phyloP scores from a whole-genome alignment of 306 rosid genomes.

The Casuarina equisetifolia region DNA sequence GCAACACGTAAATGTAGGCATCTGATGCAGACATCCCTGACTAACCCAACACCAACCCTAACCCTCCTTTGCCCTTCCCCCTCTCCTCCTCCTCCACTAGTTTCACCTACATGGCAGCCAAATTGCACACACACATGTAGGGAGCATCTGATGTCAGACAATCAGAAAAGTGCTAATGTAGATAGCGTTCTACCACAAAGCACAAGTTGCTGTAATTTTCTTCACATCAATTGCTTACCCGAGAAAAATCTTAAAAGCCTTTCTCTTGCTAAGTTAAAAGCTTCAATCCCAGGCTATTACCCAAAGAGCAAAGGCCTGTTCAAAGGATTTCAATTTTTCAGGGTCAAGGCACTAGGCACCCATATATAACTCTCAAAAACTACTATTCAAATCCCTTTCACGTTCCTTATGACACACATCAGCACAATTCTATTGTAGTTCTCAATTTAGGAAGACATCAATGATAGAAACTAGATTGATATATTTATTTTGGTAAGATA shows the following conservation, averaged over 20 bases:
- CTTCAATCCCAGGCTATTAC: background rate
- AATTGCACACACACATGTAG: background rate
- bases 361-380: background rate
- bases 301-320: background rate
- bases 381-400: background rate
- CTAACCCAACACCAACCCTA: too few relatives aligned
- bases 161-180: background rate
- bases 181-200: background rate
- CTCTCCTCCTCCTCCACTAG: too few relatives aligned
- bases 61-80: too few relatives aligned
- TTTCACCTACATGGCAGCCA: background rate
- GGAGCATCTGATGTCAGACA: background rate
- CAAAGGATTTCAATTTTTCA: too few relatives aligned
- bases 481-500: background rate
- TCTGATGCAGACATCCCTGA: too few relatives aligned
- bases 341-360: background rate
- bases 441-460: background rate
- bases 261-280: background rate
- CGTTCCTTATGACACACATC: background rate
- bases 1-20: too few relatives aligned
- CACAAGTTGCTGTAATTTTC: background rate
- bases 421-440: background rate
- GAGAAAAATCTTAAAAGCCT: background rate
- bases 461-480: background rate
- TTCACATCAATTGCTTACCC: background rate